Evolutionary conservation across 208 protist species (phyloP).

Genomic region (Acanthamoeba castellanii): DNA sequence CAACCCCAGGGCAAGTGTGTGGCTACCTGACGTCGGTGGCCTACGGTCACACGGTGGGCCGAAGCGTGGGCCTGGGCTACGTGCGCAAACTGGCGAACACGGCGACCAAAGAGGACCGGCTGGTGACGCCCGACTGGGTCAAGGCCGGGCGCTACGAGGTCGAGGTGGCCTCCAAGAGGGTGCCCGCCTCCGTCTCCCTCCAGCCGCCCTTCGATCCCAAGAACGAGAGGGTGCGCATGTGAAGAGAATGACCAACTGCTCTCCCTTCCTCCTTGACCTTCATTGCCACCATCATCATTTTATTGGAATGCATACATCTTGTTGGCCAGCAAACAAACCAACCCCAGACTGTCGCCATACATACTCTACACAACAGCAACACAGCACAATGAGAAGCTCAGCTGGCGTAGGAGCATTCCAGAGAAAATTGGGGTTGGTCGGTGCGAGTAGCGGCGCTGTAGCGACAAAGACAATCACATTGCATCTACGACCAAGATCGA

Average conservation of each 20-base stretch:
- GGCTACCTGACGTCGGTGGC: constrained; percentile 20
- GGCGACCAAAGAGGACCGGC: not conserved
- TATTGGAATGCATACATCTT: no score
- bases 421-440: not conserved
- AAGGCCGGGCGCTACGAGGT: constrained; percentile 23
- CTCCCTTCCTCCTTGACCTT: not conserved
- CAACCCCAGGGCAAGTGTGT: not conserved
- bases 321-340: not conserved
- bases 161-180: not conserved
- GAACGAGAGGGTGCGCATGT: not conserved
- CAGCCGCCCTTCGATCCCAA: constrained; percentile 28
- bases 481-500: not conserved
- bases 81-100: not conserved
- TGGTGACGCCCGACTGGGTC: constrained; percentile 12
- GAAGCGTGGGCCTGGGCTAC: not conserved
- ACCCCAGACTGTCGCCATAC: not conserved
- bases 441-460: not conserved
- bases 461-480: not conserved
- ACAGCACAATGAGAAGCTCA: not conserved
- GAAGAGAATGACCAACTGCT: not conserved
- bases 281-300: not conserved
- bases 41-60: not conserved
- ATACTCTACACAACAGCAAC: not conserved
- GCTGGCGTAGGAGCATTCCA: not conserved
- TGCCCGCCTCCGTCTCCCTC: not conserved